Percentiles rank a stretch among this genome's conserved stretches.
Evolutionary conservation across 169 alveolate species (phyloP).

Genomic region (Theileria luwenshuni): DNA sequence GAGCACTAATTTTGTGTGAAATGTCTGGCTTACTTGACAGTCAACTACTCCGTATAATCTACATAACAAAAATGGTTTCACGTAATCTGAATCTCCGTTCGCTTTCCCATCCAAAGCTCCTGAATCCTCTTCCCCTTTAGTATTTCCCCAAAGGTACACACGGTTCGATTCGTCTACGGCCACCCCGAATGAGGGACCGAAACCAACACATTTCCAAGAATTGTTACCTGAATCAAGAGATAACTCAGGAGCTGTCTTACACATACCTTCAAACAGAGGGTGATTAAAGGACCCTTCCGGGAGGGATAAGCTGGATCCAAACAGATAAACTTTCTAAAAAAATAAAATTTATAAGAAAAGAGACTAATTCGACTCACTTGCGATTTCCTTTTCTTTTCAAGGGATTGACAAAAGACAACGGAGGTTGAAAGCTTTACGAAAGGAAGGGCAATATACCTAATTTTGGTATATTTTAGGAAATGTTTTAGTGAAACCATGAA

Average conservation of each 20-base stretch:
- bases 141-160: conserved; percentile 59
- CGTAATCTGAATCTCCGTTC: not conserved
- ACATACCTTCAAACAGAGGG: conserved; percentile 27
- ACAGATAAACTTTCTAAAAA: conserved; percentile 34
- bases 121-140: conserved; percentile 8
- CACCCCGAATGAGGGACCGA: conserved; percentile 65
- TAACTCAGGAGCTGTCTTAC: not conserved
- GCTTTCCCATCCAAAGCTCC: not conserved
- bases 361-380: not conserved
- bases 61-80: conserved; percentile 8
- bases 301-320: conserved; percentile 28
- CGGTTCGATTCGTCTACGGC: conserved; percentile 24
- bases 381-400: not conserved
- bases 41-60: conserved; percentile 5
- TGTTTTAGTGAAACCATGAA: not conserved
- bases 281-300: conserved; percentile 50
- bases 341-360: not conserved
- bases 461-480: not conserved
- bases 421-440: not conserved
- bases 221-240: not conserved
- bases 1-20: conserved; percentile 31
- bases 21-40: conserved; percentile 17
- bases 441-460: not conserved
- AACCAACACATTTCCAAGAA: conserved; percentile 34
- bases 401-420: not conserved